These are phyloP conservation scores for Cryomyces minteri DNA, from an alignment of 495 filamentous ascomycete genomes.

Conservation along the genomic window DNA sequence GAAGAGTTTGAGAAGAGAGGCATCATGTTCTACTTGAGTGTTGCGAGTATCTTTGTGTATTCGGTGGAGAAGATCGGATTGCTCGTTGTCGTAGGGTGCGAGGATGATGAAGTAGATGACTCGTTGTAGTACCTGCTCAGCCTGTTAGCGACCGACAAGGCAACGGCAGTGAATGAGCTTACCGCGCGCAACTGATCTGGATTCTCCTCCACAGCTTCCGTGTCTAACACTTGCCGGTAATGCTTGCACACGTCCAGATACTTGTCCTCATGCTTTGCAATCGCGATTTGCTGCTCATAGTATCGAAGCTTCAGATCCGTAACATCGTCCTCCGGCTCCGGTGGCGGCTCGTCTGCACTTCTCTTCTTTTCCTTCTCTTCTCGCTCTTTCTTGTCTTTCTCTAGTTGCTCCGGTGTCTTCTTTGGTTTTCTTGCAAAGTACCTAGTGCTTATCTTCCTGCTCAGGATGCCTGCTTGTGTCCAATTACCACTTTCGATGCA, in stretches of 20 bases:
- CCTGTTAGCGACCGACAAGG: constrained; percentile 12
- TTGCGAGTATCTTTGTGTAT: constrained; percentile 49
- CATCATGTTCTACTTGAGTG: constrained; percentile 42
- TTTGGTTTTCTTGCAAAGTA: constrained; percentile 81
- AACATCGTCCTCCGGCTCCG: constrained; percentile 71
- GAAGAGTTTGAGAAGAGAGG: constrained; percentile 74
- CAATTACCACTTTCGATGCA: constrained; percentile 94
- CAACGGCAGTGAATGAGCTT: constrained; percentile 19
- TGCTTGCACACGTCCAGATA: constrained; percentile 96
- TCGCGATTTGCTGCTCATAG: constrained; percentile 87
- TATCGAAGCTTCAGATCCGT: constrained; percentile 91
- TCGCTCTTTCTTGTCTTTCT: constrained; percentile 71
- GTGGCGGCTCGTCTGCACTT: constrained; percentile 48
- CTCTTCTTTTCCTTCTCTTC: constrained; percentile 43
- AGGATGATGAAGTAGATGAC: constrained; percentile 96
- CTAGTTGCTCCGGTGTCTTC: constrained; percentile 69
- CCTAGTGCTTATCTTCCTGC: constrained; percentile 87
- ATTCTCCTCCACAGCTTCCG: constrained; percentile 81
- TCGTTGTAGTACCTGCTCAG: constrained; percentile 57
- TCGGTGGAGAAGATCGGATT: constrained; percentile 90
- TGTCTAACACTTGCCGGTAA: constrained; percentile 89
- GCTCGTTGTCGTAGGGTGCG: constrained; percentile 94
- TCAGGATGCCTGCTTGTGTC: constrained; percentile 86
- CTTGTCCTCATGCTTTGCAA: constrained; percentile 91
- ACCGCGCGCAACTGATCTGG: constrained; percentile 67